Conservation (phyloP, 139 green algal genomes). For the Yamagishiella unicocca region DNA sequence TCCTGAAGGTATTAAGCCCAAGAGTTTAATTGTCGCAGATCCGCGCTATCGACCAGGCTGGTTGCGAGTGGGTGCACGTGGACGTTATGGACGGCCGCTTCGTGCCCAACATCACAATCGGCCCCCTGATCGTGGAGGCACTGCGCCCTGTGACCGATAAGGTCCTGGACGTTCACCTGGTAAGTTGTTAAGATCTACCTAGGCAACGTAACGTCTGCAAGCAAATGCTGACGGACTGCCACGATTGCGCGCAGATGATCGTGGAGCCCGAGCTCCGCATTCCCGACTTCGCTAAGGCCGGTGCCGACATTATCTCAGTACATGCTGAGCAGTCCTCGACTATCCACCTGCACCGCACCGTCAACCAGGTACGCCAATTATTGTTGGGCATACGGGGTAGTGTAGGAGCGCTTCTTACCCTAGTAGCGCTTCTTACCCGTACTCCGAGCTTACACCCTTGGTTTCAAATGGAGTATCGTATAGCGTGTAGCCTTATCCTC, state of each 20-base stretch:
- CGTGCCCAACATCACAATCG: slow-evolving; percentile 99
- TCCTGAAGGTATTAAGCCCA: background rate
- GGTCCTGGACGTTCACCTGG: slow-evolving; percentile 94
- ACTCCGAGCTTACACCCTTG: no score
- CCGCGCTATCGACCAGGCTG: slow-evolving; percentile 92
- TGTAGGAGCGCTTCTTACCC: no score
- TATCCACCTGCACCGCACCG: slow-evolving; percentile 95
- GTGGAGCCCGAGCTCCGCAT: slow-evolving; percentile 98
- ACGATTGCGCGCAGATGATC: slow-evolving; percentile 96
- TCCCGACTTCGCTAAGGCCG: slow-evolving; percentile 97
- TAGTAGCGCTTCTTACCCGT: no score
- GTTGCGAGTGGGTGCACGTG: slow-evolving; percentile 97
- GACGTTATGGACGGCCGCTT: slow-evolving; percentile 98
- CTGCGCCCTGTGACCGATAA: slow-evolving; percentile 96
- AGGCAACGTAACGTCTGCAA: no score
- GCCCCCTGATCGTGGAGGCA: slow-evolving; percentile 96
- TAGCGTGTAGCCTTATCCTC: no score
- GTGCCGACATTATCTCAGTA: slow-evolving; percentile 98
- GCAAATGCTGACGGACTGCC: no score
- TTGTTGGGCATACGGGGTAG: no score
- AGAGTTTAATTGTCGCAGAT: slow-evolving; percentile 72
- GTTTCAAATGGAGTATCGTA: no score
- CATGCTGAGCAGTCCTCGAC: slow-evolving; percentile 92
- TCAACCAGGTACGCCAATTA: slow-evolving; percentile 92
- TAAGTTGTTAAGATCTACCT: slow-evolving; percentile 50